Conservation (phyloP, 768 basidiomycete species). For the Roridomyces roridus region DNA sequence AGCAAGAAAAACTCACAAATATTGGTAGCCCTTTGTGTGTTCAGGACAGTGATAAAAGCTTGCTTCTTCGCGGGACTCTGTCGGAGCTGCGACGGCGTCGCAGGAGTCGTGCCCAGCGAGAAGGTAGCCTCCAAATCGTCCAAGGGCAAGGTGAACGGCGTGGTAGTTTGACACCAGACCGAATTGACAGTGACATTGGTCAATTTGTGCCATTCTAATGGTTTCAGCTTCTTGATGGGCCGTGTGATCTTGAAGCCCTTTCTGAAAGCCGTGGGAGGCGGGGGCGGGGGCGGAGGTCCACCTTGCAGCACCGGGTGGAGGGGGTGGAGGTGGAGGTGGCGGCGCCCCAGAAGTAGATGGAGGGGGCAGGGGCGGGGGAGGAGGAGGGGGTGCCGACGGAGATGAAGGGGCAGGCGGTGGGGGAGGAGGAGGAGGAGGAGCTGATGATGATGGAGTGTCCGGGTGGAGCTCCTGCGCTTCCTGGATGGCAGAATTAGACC, state of each 20-base stretch:
- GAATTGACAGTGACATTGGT: conserved; percentile 53
- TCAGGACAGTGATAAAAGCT: conserved; percentile 75
- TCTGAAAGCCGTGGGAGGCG: conserved; percentile 38
- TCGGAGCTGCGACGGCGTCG: conserved; percentile 48
- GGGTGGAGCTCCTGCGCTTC: no score
- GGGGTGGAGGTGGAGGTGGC: conserved; percentile 49
- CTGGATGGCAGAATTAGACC: neutral
- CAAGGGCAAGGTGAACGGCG: conserved; percentile 55
- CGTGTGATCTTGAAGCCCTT: conserved; percentile 39
- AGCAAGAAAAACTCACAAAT: conserved; percentile 56
- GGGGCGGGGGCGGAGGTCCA: conserved; percentile 33
- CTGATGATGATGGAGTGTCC: conserved; percentile 27
- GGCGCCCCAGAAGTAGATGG: conserved; percentile 27
- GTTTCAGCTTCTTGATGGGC: conserved; percentile 70
- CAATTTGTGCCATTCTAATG: conserved; percentile 93
- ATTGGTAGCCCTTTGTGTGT: conserved; percentile 81
- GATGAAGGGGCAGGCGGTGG: conserved; percentile 33
- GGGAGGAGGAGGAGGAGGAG: conserved; percentile 28
- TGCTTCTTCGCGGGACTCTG: conserved; percentile 55
- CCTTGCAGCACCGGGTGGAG: conserved; percentile 12
- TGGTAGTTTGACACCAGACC: conserved; percentile 72
- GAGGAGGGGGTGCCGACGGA: conserved; percentile 39
- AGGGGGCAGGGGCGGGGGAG: conserved; percentile 41
- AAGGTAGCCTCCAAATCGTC: conserved; percentile 81
- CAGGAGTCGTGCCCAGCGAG: conserved; percentile 54